Evolutionary conservation across 2,329 filamentous ascomycete genomes (phyloP).

Genomic region (Hypoxylon sp.): DNA sequence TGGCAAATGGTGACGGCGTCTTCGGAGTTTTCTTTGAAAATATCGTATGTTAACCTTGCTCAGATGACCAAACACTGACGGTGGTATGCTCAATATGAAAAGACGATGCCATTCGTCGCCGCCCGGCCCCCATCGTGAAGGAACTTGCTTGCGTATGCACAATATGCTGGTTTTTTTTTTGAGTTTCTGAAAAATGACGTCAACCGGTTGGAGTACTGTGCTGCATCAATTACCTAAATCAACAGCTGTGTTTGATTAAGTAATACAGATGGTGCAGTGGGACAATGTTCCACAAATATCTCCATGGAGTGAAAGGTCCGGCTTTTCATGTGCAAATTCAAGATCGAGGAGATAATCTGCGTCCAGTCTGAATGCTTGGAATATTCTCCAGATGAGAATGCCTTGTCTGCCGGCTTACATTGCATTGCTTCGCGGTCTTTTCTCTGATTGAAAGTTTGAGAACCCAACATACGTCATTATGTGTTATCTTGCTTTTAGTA

Average conservation of each 20-base stretch:
- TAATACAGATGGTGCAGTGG: neutral
- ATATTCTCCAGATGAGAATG: conserved; percentile 11
- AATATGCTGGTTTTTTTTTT: conserved; percentile 16
- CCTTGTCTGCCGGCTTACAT: conserved; percentile 6
- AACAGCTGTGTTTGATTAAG: neutral
- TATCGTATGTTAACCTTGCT: neutral
- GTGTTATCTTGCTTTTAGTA: conserved; percentile 9
- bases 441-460: conserved; percentile 10
- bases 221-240: conserved; percentile 4
- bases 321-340: conserved; percentile 12
- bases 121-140: neutral
- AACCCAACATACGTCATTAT: conserved; percentile 31
- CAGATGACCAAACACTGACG: neutral
- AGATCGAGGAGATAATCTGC: conserved; percentile 10
- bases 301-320: conserved; percentile 35
- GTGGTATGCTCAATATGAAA: conserved; percentile 6
- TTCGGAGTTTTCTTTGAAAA: neutral
- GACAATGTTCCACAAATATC: conserved; percentile 14
- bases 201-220: conserved; percentile 9
- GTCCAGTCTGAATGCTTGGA: conserved; percentile 22
- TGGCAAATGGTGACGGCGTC: conserved; percentile 9
- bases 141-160: neutral
- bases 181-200: conserved; percentile 28
- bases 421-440: neutral
- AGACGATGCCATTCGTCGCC: conserved; percentile 7